phyloP scores from a whole-genome alignment of 768 basidiomycete species.

The Suillus plorans region DNA sequence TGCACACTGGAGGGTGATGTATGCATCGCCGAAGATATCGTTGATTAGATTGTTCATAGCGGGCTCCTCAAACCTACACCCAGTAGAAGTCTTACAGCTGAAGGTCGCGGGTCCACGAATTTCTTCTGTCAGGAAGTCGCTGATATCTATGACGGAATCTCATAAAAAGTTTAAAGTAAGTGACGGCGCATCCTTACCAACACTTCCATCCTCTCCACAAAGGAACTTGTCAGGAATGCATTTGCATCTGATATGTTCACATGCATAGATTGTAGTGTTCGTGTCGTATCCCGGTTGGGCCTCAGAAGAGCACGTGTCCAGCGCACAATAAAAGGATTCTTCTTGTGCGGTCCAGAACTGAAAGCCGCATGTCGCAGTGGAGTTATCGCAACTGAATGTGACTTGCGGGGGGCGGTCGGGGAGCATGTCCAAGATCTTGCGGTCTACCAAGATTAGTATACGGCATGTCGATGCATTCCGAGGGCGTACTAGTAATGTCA shows the following conservation, averaged over 20 bases:
- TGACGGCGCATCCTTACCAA: constrained; percentile 58
- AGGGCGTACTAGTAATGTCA: constrained; percentile 87
- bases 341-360: constrained; percentile 97
- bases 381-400: constrained; percentile 86
- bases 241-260: constrained; percentile 82
- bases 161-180: background rate
- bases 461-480: background rate
- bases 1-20: constrained; percentile 83
- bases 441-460: constrained; percentile 49
- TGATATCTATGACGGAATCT: constrained; percentile 63
- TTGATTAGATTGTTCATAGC: constrained; percentile 96
- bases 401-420: constrained; percentile 91
- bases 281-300: constrained; percentile 51
- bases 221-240: constrained; percentile 95
- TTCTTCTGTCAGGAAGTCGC: constrained; percentile 86
- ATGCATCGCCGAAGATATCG: constrained; percentile 88
- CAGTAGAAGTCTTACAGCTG: constrained; percentile 66
- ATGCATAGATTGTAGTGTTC: constrained; percentile 77
- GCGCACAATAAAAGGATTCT: constrained; percentile 94
- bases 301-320: constrained; percentile 64
- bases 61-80: constrained; percentile 91
- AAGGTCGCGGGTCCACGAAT: constrained; percentile 92
- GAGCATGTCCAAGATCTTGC: constrained; percentile 92
- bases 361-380: constrained; percentile 74
- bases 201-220: constrained; percentile 92